These are phyloP conservation scores for Termitomyces sp. DNA, from an alignment of 768 basidiomycete species.

Conservation along the genomic window DNA sequence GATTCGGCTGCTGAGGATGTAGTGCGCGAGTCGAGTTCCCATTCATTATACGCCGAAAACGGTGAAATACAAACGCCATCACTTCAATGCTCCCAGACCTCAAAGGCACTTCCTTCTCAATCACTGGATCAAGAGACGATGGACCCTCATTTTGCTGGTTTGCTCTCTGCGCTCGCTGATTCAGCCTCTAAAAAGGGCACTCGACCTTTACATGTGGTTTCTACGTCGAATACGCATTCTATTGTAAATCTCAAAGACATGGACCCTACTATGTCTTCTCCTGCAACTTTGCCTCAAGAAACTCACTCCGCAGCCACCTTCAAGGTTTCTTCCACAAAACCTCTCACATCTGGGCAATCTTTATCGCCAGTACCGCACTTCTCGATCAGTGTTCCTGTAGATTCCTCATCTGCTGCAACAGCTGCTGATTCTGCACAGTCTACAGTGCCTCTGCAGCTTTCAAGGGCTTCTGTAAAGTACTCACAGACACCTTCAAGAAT, in stretches of 20 bases:
- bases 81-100: conserved; percentile 44
- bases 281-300: background rate
- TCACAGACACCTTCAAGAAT: conserved; percentile 22
- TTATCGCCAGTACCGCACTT: background rate
- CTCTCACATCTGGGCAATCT: background rate
- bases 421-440: background rate
- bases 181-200: conserved; percentile 31
- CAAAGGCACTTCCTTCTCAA: conserved; percentile 24
- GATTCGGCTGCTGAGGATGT: conserved; percentile 21
- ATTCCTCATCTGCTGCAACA: background rate
- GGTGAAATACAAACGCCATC: conserved; percentile 61
- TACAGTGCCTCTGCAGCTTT: conserved; percentile 10
- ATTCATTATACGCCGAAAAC: conserved; percentile 56
- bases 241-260: background rate
- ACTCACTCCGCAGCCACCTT: background rate
- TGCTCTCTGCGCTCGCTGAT: conserved; percentile 56
- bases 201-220: background rate
- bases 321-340: background rate
- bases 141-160: conserved; percentile 68
- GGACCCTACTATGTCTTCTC: background rate
- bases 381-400: background rate
- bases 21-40: conserved; percentile 61
- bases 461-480: no score
- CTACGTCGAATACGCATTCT: background rate
- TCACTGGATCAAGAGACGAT: conserved; percentile 33